Evolutionary conservation across 108 stramenopile genomes (phyloP), one percentile per base, ranked within the genome.

Genomic region (Pinguiococcus pyrenoidosus): DNA sequence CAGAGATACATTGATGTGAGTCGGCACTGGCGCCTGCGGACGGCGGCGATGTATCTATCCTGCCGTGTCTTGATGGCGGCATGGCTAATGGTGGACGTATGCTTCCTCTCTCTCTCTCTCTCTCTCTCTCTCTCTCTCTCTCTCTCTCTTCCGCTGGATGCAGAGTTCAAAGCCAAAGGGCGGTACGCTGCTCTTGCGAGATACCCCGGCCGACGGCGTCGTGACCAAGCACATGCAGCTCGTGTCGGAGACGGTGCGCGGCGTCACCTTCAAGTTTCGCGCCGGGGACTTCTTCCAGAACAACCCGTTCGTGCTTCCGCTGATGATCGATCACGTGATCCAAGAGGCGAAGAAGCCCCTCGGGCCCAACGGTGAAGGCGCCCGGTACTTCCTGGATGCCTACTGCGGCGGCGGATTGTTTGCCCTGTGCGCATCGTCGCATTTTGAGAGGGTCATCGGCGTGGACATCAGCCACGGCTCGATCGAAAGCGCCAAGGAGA

Each of bases 231-330:
- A 77, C 65, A 82, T 73, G 3, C 62, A 66, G 1, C 78, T 90
- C 27, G 53, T 71, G 4, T 59, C 59, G 6, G 59, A 48, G 12
- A 18, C 30, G 10, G 49, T 59, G 4, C 16, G 32, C 17, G 59
- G 59, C 17, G 28, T 43, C 22, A 29, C 43, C 20, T 59, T 59
- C 33, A 59, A 51, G 28, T 59, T 55, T 27, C 50, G 42, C 49
- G 95, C 95, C 1, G 92, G 92, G 35, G 91, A 93, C 39, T 97
- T 93, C 71, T 97, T 92, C 60, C 89, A 96, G 47, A 90, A 89
- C 56, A 93, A 94, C 72, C 82, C 89, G 27, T 84, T 72, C 65
- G 84, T 92, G 52, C 45, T 94, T 10, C 80, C 83, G 10, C 40
- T 63, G 5, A 83, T 94, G 82, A 89, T 93, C n/a, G 81, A 92